Evolutionary conservation across 805 yeast genomes (phyloP).

Genomic region (Grigorovia jiainica): DNA sequence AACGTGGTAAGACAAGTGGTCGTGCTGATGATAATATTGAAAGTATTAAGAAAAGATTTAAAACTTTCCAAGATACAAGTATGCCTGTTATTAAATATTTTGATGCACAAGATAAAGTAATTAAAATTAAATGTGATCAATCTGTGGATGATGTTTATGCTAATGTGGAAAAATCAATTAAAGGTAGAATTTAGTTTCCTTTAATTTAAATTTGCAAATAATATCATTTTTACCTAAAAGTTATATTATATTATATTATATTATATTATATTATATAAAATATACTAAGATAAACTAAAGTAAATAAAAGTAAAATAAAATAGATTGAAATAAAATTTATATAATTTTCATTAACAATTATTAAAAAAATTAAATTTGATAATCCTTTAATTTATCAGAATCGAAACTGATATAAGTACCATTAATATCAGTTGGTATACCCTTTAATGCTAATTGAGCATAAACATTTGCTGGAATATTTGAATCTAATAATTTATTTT

Average conservation of each 20-base stretch:
- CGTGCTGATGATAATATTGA: slow-evolving; percentile 89
- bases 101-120: slow-evolving; percentile 63
- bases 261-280: no score
- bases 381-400: slow-evolving; percentile 26
- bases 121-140: slow-evolving; percentile 68
- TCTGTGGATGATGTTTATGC: slow-evolving; percentile 70
- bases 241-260: no score
- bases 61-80: slow-evolving; percentile 75
- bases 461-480: slow-evolving; percentile 63
- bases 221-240: no score
- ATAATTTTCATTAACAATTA: no score
- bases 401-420: slow-evolving; percentile 63
- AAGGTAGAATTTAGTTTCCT: slow-evolving; percentile 31
- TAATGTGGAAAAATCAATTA: slow-evolving; percentile 59
- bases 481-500: slow-evolving; percentile 54
- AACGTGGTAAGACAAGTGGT: slow-evolving; percentile 92
- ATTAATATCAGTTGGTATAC: slow-evolving; percentile 45
- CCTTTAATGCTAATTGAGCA: slow-evolving; percentile 54
- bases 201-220: no score
- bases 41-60: slow-evolving; percentile 82
- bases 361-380: slow-evolving; percentile 3
- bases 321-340: no score
- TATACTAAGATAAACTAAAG: no score
- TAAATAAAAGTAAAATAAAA: no score
- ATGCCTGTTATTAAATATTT: slow-evolving; percentile 90